Evolutionary conservation across 2,329 filamentous ascomycete genomes (phyloP), one percentile per base, ranked within the genome.

Genomic region (Fusarium chuoi): DNA sequence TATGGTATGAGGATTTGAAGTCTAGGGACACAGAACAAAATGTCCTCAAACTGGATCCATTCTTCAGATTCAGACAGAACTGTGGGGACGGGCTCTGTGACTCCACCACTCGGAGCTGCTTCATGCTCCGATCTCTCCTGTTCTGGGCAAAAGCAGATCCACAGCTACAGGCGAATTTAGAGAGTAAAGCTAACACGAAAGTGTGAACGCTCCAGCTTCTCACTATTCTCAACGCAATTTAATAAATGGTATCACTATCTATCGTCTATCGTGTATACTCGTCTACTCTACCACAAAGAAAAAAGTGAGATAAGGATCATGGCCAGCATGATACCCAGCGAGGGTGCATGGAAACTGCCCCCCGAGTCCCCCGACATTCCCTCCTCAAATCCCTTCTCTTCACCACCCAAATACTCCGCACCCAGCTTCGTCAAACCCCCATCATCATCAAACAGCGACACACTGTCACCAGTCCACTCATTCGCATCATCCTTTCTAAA

Each of bases 391-490:
- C 83, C 84, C 7, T 78, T 82, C 44, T 77, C 76, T 62, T 83
- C 71, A 12, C 83, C 83, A 9, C 83, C 83, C 6, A 85, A 66
- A 55, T 85, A 85, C 36, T 80, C 65, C 1, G 81, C 81, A 0
- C 83, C 83, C 3, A 84, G 70, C 36, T 83, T 78, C 0, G 83
- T 85, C 62, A 85, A 65, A 3, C 77, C 82, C 5, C 83, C 83
- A 4, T 83, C 68, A 15, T 76, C 71, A 28, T 84, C 76, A 38
- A 85, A 81, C 6, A 85, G 67, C 1, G 82, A 80, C 0, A 85
- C 81, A 5, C 78, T 77, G 17, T 83, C 78, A 7, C 83, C 83
- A 0, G 83, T 84, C 81, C 82, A 85, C 24, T 75, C 77, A 48
- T 84, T 84, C 12, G 82, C 81, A 46, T 83, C 79, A 30, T 82